Conservation (phyloP, 805 yeast genomes). For the Zygoascus ofunaensis region DNA sequence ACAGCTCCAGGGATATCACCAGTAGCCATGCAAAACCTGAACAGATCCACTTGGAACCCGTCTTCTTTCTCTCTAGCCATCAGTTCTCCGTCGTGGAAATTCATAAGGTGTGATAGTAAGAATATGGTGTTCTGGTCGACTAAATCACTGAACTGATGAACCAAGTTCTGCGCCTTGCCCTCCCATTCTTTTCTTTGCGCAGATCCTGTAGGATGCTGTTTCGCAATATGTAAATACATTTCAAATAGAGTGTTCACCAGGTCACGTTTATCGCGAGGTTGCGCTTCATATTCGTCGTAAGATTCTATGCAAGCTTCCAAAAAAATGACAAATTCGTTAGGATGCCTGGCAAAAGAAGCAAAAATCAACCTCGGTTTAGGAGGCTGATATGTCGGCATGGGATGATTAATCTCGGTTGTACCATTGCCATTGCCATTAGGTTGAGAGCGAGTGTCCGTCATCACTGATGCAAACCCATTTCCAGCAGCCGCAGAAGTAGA, state of each 20-base stretch:
- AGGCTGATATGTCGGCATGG: slow-evolving; percentile 67
- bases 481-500: slow-evolving; percentile 14
- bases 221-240: slow-evolving; percentile 59
- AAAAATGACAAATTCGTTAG: slow-evolving; percentile 82
- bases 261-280: slow-evolving; percentile 51
- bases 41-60: slow-evolving; percentile 50
- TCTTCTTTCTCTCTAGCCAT: slow-evolving; percentile 24
- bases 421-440: slow-evolving; percentile 1
- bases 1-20: slow-evolving; percentile 51
- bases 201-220: slow-evolving; percentile 26
- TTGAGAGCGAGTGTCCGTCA: no score
- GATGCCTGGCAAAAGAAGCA: slow-evolving; percentile 76
- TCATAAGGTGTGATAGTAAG: slow-evolving; percentile 45
- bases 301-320: slow-evolving; percentile 82
- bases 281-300: slow-evolving; percentile 56
- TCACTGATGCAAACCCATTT: neutral
- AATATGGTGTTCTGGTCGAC: slow-evolving; percentile 50
- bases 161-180: slow-evolving; percentile 48
- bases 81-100: slow-evolving; percentile 24
- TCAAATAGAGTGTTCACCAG: slow-evolving; percentile 74
- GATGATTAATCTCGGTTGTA: neutral
- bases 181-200: slow-evolving; percentile 49
- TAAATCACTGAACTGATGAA: slow-evolving; percentile 38
- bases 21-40: slow-evolving; percentile 53
- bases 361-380: slow-evolving; percentile 85